These are phyloP conservation scores for Sicyos baderoa DNA, from an alignment of 306 rosid genomes.

Conservation along the genomic window DNA sequence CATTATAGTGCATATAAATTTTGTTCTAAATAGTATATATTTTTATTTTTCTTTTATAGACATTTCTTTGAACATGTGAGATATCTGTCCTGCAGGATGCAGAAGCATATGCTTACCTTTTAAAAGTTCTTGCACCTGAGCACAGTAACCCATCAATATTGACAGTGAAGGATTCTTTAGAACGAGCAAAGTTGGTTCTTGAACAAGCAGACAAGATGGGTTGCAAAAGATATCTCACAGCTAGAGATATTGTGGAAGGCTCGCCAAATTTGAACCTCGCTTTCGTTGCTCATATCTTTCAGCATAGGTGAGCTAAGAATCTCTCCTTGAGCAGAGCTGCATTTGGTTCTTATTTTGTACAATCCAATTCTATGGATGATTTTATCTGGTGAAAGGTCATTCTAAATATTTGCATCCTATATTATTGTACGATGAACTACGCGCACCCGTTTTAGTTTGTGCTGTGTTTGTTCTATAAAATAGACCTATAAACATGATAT, in stretches of 20 bases:
- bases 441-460: background rate
- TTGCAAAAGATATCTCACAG: slow-evolving; percentile 82
- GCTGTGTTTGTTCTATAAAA: background rate
- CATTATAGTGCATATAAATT: too few species aligned
- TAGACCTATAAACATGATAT: background rate
- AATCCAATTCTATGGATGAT: background rate
- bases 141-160: slow-evolving; percentile 61
- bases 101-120: slow-evolving; percentile 90
- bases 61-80: slow-evolving; percentile 14
- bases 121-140: slow-evolving; percentile 93
- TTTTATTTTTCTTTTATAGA: background rate
- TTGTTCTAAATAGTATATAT: background rate
- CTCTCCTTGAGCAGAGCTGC: slow-evolving; percentile 17
- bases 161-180: slow-evolving; percentile 53
- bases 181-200: slow-evolving; percentile 86
- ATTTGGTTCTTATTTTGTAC: background rate
- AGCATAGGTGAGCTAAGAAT: slow-evolving; percentile 61
- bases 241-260: slow-evolving; percentile 90
- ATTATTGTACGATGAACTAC: background rate
- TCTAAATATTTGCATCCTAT: background rate
- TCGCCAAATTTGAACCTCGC: slow-evolving; percentile 98
- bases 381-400: background rate
- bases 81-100: slow-evolving; percentile 57
- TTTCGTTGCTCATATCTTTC: slow-evolving; percentile 92
- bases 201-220: slow-evolving; percentile 96